Conservation (phyloP, 352 stramenopile species). For the Phytophthora capsici region DNA sequence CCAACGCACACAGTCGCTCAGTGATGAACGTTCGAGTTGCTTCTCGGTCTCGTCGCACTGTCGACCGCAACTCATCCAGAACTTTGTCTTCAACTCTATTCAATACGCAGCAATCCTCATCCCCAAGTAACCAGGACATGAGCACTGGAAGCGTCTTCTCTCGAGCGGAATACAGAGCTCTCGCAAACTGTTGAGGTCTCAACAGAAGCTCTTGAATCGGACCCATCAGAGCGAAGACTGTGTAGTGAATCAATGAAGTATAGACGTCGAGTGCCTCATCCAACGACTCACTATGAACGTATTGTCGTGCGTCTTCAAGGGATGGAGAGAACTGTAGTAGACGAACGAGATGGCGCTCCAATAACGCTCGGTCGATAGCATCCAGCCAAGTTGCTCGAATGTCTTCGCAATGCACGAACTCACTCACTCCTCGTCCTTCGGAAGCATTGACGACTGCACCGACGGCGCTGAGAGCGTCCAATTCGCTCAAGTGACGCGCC, state of each 20-base stretch:
- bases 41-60: slow-evolving; percentile 7
- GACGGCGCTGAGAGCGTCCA: slow-evolving; percentile 15
- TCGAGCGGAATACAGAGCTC: slow-evolving; percentile 6
- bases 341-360: slow-evolving; percentile 16
- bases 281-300: neutral
- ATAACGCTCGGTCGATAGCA: slow-evolving; percentile 5
- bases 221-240: slow-evolving; percentile 13
- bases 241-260: slow-evolving; percentile 1
- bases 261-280: neutral
- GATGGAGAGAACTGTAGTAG: slow-evolving; percentile 22
- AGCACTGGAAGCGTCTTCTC: slow-evolving; percentile 17
- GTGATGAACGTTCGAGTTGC: slow-evolving; percentile 15
- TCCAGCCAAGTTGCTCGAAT: slow-evolving; percentile 12
- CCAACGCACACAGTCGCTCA: slow-evolving; percentile 3
- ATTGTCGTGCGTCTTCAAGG: slow-evolving; percentile 9
- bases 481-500: slow-evolving; percentile 15
- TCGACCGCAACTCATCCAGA: slow-evolving; percentile 1
- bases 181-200: neutral
- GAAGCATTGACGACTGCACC: slow-evolving; percentile 15
- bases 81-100: neutral
- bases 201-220: neutral
- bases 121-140: slow-evolving; percentile 8
- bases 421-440: slow-evolving; percentile 1
- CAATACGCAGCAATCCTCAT: neutral
- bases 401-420: slow-evolving; percentile 12